A percentile compares a stretch with the other conserved stretches of the same genome.
Conservation (phyloP, 768 basidiomycete genomes). For the Guyanaporus albipodus region DNA sequence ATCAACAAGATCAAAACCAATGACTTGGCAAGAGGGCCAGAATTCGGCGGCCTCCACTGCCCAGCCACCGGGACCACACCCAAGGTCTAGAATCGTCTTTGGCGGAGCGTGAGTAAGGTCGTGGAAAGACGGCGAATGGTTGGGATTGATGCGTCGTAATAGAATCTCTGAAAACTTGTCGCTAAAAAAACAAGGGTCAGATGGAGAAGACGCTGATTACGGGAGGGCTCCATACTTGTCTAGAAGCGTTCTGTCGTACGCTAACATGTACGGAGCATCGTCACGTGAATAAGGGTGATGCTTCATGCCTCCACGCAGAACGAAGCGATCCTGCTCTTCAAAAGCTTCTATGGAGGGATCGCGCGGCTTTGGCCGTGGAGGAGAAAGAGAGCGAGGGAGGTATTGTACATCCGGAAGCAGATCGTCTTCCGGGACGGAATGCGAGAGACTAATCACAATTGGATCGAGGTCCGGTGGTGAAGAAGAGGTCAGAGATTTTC, state of each 20-base stretch:
- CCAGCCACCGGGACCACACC: slow-evolving; percentile 75
- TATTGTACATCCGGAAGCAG: neutral
- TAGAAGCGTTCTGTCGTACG: slow-evolving; percentile 52
- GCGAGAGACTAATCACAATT: neutral
- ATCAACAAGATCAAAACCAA: slow-evolving; percentile 62
- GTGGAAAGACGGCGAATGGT: slow-evolving; percentile 58
- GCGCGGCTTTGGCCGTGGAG: slow-evolving; percentile 1
- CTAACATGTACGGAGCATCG: slow-evolving; percentile 60
- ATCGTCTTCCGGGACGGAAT: neutral
- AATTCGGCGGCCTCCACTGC: slow-evolving; percentile 51
- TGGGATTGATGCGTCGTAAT: slow-evolving; percentile 50
- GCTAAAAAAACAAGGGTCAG: slow-evolving; percentile 37
- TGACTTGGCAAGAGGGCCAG: slow-evolving; percentile 61
- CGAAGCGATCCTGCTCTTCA: slow-evolving; percentile 23
- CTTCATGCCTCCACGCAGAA: slow-evolving; percentile 36
- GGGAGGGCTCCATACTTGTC: slow-evolving; percentile 47
- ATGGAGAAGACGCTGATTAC: slow-evolving; percentile 1
- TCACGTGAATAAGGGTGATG: slow-evolving; percentile 50
- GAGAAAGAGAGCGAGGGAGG: neutral
- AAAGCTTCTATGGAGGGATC: slow-evolving; percentile 20
- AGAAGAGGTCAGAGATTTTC: slow-evolving; percentile 12
- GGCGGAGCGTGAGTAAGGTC: slow-evolving; percentile 48
- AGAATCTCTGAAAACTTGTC: slow-evolving; percentile 56
- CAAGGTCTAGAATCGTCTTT: slow-evolving; percentile 61
- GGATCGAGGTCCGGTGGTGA: slow-evolving; percentile 7